These are phyloP conservation scores for Sarocladium strictum DNA, from an alignment of 2,329 filamentous ascomycete species.

Conservation along the genomic window DNA sequence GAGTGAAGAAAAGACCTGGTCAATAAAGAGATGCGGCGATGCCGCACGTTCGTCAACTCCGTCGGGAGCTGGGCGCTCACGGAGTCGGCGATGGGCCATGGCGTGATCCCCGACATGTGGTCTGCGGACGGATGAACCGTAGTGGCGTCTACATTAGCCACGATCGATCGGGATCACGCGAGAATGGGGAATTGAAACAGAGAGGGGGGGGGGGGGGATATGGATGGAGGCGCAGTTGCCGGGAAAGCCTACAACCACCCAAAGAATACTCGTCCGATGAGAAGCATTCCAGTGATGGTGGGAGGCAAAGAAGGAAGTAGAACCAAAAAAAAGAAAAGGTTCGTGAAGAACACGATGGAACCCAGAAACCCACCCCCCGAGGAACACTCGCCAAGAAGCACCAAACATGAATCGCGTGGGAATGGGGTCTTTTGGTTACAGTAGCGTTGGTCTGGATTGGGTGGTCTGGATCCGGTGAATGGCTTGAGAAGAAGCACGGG, in stretches of 20 bases:
- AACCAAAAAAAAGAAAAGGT: no score
- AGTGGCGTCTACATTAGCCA: not conserved
- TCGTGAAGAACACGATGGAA: no score
- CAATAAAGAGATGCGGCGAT: no score
- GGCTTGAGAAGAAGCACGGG: not conserved
- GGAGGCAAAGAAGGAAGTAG: not conserved
- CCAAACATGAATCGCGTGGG: not conserved
- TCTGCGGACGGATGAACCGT: not conserved
- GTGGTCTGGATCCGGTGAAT: not conserved
- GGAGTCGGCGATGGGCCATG: not conserved
- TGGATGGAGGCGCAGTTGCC: not conserved
- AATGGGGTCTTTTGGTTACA: no score
- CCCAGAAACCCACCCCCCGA: no score
- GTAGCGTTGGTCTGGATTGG: no score
- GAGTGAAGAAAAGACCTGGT: no score
- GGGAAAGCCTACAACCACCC: not conserved
- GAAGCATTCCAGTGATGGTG: not conserved
- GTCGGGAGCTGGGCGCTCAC: no score
- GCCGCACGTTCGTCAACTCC: no score
- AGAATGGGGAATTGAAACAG: not conserved
- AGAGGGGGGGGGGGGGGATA: not conserved
- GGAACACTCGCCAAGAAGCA: not conserved
- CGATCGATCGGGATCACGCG: conserved; percentile 7
- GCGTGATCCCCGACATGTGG: not conserved
- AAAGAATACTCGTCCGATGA: not conserved